Evolutionary conservation across 1,284 basidiomycete genomes (phyloP), one percentile per base, ranked within the genome.

Genomic region (Trichosporon coremiiforme): DNA sequence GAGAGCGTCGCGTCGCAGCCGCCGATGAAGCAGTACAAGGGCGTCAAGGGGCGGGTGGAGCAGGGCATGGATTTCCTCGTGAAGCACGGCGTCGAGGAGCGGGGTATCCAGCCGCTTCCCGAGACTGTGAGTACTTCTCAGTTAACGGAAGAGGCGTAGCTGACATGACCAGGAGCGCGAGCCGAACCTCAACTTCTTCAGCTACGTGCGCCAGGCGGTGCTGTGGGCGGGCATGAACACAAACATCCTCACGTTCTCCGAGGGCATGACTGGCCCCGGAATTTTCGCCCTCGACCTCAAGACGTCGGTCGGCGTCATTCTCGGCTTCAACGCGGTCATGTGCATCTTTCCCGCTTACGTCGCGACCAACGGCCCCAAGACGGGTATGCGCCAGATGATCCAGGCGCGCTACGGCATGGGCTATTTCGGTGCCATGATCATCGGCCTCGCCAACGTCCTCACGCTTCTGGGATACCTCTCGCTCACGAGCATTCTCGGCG

Each of bases 331-430:
- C 15, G 71, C 75, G 1, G 69, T 75, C 47, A 76, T 75, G 41
- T 77, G 76, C 25, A 57, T 71, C 31, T 77, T 79, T 5, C 75
- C 79, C 9, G 80, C 79, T 0, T 82, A 78, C 64, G 79, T 81
- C 66, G 86, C 89, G 15, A 92, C 90, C 47, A 94, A 91, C 88
- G 93, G 94, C n/a, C 90, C 92, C 0, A 90, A 89, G 79, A 85
- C 91, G 0, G 94, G 93, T 9, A 87, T 95, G 84, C 87, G 93
- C n/a, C 93, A 94, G 76, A 93, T 95, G 91, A 88, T 92, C 22
- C 88, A 89, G 70, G 89, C 93, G 6, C 85, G 91, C 29, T 91
- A 90, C 81, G 89, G 88, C 45, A 92, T 93, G 78, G 92, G 91
- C 69, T 91, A 88, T 78, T 90, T 87, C 74, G 89, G 89, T 2